These are phyloP conservation scores for Venturia carpophila DNA, from an alignment of 2,329 filamentous ascomycete species.

Conservation along the genomic window DNA sequence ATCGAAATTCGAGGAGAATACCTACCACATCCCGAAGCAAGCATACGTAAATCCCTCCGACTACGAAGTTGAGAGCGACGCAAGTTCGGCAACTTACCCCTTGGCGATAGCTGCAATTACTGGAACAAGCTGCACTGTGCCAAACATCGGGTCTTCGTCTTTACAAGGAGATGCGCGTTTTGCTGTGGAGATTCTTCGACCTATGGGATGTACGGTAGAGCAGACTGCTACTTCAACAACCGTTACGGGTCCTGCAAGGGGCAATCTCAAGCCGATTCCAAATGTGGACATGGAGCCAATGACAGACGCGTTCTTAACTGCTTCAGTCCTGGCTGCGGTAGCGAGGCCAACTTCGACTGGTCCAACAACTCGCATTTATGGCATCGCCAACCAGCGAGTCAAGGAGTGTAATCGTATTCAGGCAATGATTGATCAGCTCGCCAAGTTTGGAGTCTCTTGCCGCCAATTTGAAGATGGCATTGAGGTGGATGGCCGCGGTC, in stretches of 20 bases:
- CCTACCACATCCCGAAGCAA: conserved; percentile 86
- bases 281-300: conserved; percentile 98
- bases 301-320: conserved; percentile 97
- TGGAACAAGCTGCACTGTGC: conserved; percentile 88
- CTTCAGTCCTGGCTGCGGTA: conserved; percentile 85
- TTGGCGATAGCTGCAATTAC: conserved; percentile 91
- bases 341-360: conserved; percentile 59
- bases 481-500: conserved; percentile 54
- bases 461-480: conserved; percentile 93
- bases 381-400: conserved; percentile 94
- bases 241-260: conserved; percentile 75
- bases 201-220: conserved; percentile 88
- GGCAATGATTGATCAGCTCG: conserved; percentile 90
- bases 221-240: conserved; percentile 83
- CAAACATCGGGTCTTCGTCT: conserved; percentile 88
- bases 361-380: conserved; percentile 71
- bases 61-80: conserved; percentile 93
- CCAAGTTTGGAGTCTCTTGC: conserved; percentile 84
- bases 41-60: conserved; percentile 74
- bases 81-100: conserved; percentile 94
- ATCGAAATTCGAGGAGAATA: conserved; percentile 73
- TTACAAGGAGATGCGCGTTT: conserved; percentile 94
- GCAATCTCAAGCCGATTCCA: conserved; percentile 63
- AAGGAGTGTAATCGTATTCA: conserved; percentile 97
- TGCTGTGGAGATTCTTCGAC: conserved; percentile 76